Conservation (phyloP, 2,329 filamentous ascomycete species). For the Lachnellula suecica region DNA sequence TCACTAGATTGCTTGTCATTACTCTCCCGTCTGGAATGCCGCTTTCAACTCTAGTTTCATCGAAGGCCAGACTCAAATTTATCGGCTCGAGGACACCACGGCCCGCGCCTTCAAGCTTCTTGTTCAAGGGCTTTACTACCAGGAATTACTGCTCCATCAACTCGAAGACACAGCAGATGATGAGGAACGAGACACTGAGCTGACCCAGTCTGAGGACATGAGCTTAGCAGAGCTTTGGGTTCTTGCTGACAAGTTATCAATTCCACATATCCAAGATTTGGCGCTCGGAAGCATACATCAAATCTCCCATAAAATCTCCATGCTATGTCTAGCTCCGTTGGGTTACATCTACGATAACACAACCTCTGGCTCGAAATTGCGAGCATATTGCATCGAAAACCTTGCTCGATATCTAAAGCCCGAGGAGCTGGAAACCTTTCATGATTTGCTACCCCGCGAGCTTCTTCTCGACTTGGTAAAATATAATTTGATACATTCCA, state of each 20-base stretch:
- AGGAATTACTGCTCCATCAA: no score
- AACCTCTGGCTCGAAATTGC: neutral
- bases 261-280: slow-evolving; percentile 10
- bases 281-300: neutral
- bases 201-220: no score
- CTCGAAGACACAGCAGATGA: no score
- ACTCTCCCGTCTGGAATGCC: neutral
- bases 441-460: neutral
- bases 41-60: slow-evolving; percentile 1
- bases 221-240: slow-evolving; percentile 8
- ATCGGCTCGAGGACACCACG: neutral
- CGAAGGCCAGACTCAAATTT: slow-evolving; percentile 5
- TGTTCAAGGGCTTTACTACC: slow-evolving; percentile 7
- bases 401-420: neutral
- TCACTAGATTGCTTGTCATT: neutral
- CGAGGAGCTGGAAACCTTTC: neutral
- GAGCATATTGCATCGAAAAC: neutral
- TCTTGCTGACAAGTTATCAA: slow-evolving; percentile 3
- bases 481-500: neutral
- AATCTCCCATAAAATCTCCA: neutral
- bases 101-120: neutral
- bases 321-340: neutral
- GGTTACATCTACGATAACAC: neutral
- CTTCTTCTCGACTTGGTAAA: neutral
- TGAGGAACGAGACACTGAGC: no score